Base-by-base conservation (phyloP, 306 rosid genomes). In the Lithocarpus polystachyus region DNA sequence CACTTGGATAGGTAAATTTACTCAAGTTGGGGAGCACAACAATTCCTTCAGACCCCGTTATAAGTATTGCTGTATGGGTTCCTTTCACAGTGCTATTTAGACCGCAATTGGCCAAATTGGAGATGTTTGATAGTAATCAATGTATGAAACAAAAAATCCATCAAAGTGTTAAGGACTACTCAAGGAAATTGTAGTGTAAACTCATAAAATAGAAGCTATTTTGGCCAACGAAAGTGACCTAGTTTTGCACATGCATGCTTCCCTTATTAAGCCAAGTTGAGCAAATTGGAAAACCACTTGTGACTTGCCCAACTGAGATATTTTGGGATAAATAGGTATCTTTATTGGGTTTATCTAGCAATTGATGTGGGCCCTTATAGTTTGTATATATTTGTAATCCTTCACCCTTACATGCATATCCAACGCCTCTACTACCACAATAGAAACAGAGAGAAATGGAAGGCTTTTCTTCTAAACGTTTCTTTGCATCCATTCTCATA, bases 391-490 rank as follows among this genome's bases (percentile, higher is more conserved):
- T 64, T 17, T 11, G 18, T 8, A 0, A 62, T 4, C 26, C 15
- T 55, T 79, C 61, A 35, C 24, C 70, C 70, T 2, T 81, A 60
- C 59, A 51, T 48, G 17, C 43, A 40, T 8, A 59, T 48, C 29
- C 86, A 68, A 48, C 85, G 76, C 17, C 72, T 70, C 56, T 18
- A 7, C 15, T 40, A 40, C 45, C 45, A 40, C 61, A 23, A 43
- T 13, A 55, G 4, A 43, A 2, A 9, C 2, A 40, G 2, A 68
- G 26, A 56, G 65, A 67, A 4, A 89, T 88, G 92, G 85, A 82
- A 45, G 59, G 74, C 29, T 40, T 76, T 48, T 84, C 69, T 68
- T 80, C 62, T 22, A 86, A 79, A 67, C 17, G 9, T 19, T 75
- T 76, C 33, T 26, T 77, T 37, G 48, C 80, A 67, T n/a, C 35